Evolutionary conservation across 768 basidiomycete species (phyloP).

Genomic region (Collybia sordida): DNA sequence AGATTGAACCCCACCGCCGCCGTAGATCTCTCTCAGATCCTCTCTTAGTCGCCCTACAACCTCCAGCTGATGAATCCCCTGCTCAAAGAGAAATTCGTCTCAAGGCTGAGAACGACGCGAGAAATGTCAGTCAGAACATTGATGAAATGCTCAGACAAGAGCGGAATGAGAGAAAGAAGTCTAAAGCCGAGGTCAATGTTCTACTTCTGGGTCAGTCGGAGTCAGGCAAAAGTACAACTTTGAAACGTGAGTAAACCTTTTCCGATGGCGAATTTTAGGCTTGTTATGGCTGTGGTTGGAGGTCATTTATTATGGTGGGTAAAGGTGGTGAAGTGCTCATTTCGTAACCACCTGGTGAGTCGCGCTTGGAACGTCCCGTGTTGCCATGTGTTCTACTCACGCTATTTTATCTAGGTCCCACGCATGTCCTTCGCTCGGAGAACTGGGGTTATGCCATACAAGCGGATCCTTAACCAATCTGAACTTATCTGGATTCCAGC

Average conservation of each 20-base stretch:
- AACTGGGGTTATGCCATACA: neutral
- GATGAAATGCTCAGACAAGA: conserved; percentile 78
- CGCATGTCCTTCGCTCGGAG: conserved; percentile 4
- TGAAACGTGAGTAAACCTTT: conserved; percentile 70
- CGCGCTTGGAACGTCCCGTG: conserved; percentile 5
- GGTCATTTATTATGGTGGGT: neutral
- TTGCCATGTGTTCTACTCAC: conserved; percentile 12
- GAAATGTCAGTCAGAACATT: conserved; percentile 72
- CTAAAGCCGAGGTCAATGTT: conserved; percentile 67
- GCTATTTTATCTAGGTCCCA: conserved; percentile 10
- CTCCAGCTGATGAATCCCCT: conserved; percentile 71
- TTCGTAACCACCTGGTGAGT: conserved; percentile 12
- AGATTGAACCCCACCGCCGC: conserved; percentile 31
- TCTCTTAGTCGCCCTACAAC: conserved; percentile 62
- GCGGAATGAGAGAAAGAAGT: conserved; percentile 55
- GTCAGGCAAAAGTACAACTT: conserved; percentile 85
- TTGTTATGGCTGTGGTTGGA: conserved; percentile 7
- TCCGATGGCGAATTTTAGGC: conserved; percentile 5
- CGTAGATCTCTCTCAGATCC: conserved; percentile 63
- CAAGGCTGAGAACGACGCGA: conserved; percentile 67
- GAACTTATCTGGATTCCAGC: too few species aligned
- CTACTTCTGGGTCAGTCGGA: conserved; percentile 86
- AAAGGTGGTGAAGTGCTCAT: neutral
- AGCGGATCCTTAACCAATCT: too few species aligned
- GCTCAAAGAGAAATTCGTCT: conserved; percentile 66